phyloP scores from a whole-genome alignment of 2,329 filamentous ascomycete genomes.

The Pyrenochaeta sp. region DNA sequence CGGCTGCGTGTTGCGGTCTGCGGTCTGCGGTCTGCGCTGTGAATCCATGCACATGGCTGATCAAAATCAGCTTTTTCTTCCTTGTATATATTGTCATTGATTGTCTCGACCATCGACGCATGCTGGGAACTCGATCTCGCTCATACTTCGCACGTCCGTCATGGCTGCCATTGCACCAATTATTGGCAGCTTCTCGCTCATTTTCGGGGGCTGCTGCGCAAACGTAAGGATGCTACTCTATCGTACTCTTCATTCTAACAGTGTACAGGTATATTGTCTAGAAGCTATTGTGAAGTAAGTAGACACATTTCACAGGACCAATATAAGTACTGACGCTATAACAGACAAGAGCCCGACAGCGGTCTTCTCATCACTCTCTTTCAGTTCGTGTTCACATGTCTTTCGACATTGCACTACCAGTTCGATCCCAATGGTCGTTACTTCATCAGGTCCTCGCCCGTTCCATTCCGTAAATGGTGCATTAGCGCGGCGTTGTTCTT shows the following conservation, averaged over 20 bases:
- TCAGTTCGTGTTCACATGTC: constrained; percentile 69
- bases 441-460: constrained; percentile 77
- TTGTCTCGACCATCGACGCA: background rate
- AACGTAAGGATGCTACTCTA: constrained; percentile 68
- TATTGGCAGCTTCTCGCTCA: constrained; percentile 75
- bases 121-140: background rate
- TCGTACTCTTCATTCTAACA: constrained; percentile 14
- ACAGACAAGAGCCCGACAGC: constrained; percentile 81
- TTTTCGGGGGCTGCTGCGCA: constrained; percentile 94
- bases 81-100: background rate
- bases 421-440: constrained; percentile 67
- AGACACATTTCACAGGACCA: background rate
- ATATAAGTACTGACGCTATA: constrained; percentile 22
- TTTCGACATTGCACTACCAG: constrained; percentile 60
- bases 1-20: background rate
- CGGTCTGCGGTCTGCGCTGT: background rate
- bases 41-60: constrained; percentile 7
- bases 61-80: constrained; percentile 3
- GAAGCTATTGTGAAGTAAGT: constrained; percentile 93
- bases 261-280: constrained; percentile 83
- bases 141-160: background rate
- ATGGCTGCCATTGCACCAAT: constrained; percentile 50
- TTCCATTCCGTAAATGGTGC: constrained; percentile 85
- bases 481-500: constrained; percentile 92
- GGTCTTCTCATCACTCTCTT: constrained; percentile 71